Evolutionary conservation across 208 protist genomes (phyloP).

Genomic region (Wallacemonas sp.): DNA sequence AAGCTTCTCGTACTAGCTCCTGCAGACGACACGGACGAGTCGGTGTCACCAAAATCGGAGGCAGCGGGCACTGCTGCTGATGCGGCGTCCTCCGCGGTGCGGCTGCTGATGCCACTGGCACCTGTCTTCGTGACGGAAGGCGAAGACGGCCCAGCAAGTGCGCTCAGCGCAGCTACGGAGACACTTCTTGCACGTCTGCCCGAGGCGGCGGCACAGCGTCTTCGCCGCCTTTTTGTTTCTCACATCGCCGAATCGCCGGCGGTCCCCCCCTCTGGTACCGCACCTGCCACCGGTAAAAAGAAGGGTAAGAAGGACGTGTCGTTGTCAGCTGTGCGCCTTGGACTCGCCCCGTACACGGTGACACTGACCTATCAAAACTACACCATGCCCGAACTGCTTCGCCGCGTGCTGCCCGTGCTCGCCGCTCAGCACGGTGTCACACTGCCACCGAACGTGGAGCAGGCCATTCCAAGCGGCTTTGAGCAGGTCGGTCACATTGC

Average conservation of each 20-base stretch:
- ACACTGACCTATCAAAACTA: constrained; percentile 69
- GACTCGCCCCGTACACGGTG: constrained; percentile 32
- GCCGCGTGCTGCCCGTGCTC: constrained; percentile 30
- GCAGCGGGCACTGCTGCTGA: too few species aligned
- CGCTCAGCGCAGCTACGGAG: not conserved
- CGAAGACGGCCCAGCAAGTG: too few species aligned
- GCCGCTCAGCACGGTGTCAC: not conserved
- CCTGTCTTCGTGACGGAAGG: not conserved
- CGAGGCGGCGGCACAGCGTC: not conserved
- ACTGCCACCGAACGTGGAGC: not conserved
- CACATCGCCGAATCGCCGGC: not conserved
- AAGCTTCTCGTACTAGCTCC: constrained; percentile 2
- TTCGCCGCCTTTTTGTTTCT: not conserved
- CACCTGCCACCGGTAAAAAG: too few species aligned
- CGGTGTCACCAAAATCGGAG: too few species aligned
- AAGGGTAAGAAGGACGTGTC: not conserved
- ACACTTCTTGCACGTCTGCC: not conserved
- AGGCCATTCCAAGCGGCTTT: constrained; percentile 62
- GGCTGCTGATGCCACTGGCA: not conserved
- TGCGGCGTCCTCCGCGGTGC: too few species aligned
- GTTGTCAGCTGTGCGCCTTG: constrained; percentile 12
- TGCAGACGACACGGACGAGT: not conserved
- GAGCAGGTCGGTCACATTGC: constrained; percentile 96
- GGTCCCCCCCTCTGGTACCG: too few species aligned
- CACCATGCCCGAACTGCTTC: constrained; percentile 82